Evolutionary conservation across 2,329 filamentous ascomycete species (phyloP).

Genomic region (Trichoderma asperellum): DNA sequence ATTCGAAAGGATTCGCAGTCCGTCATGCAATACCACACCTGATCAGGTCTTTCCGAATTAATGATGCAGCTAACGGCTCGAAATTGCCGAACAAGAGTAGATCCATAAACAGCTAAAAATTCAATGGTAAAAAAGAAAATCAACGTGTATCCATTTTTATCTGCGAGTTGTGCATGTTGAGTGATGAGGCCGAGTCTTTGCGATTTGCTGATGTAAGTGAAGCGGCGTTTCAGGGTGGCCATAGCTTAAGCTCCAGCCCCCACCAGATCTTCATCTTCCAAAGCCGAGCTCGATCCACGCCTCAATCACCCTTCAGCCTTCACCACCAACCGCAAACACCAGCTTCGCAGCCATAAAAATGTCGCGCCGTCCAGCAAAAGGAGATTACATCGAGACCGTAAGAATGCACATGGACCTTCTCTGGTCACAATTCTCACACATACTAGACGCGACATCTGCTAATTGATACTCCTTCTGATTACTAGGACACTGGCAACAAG

Average conservation of each 20-base stretch:
- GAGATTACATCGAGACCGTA: constrained; percentile 97
- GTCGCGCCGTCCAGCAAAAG: constrained; percentile 78
- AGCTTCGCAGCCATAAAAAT: constrained; percentile 51
- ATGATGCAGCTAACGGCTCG: not conserved
- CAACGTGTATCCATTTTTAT: not conserved
- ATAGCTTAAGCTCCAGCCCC: constrained; percentile 24
- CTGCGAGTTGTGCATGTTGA: not conserved
- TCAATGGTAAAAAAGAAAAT: not conserved
- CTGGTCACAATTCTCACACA: not conserved
- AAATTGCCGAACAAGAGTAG: not conserved
- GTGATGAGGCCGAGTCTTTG: not conserved
- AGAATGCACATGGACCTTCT: not conserved
- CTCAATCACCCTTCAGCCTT: not conserved
- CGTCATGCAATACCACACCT: not conserved
- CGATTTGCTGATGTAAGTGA: not conserved
- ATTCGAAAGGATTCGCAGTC: not conserved
- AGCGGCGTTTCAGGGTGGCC: not conserved
- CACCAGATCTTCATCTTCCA: not conserved
- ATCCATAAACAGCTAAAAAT: not conserved
- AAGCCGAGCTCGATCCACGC: not conserved
- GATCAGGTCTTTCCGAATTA: not conserved
- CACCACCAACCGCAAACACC: not conserved
- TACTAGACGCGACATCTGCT: constrained; percentile 13
- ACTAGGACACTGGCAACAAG: constrained; percentile 95
- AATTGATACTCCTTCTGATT: constrained; percentile 3